Percentiles rank a stretch among this genome's conserved stretches.
Evolutionary conservation across 768 basidiomycete species (phyloP).

Genomic region (Boletus tomentosulus): DNA sequence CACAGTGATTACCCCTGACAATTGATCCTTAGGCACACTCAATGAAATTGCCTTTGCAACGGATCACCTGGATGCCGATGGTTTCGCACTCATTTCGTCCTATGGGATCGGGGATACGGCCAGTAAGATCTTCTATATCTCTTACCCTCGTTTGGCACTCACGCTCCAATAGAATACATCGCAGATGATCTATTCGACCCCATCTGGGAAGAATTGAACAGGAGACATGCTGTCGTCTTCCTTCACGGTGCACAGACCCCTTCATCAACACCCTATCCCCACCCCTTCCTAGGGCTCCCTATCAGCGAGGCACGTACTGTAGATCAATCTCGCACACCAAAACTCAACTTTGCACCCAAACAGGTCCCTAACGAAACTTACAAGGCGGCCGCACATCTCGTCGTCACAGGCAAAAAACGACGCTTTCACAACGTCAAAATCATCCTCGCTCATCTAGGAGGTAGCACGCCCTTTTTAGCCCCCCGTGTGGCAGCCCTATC

Average conservation of each 20-base stretch:
- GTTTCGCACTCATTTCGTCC: constrained; percentile 62
- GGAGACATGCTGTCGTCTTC: constrained; percentile 58
- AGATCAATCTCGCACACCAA: constrained; percentile 4
- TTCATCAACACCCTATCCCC: constrained; percentile 60
- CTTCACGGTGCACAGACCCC: constrained; percentile 68
- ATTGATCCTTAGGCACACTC: constrained; percentile 44
- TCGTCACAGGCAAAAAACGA: constrained; percentile 67
- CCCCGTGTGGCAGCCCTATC: constrained; percentile 67
- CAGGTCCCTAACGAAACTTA: constrained; percentile 81
- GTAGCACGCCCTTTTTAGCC: constrained; percentile 60
- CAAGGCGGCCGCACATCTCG: constrained; percentile 76
- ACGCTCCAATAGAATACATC: constrained; percentile 48
- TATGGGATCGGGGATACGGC: constrained; percentile 54
- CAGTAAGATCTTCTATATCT: constrained; percentile 36
- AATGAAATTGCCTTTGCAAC: constrained; percentile 57
- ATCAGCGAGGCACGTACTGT: constrained; percentile 51
- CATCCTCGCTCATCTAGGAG: constrained; percentile 74
- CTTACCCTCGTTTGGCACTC: not conserved
- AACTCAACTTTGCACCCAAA: constrained; percentile 5
- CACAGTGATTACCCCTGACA: constrained; percentile 7
- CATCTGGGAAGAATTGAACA: constrained; percentile 68
- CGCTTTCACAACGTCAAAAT: constrained; percentile 56
- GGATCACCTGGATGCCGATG: constrained; percentile 59
- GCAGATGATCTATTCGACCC: constrained; percentile 61
- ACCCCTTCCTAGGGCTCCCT: constrained; percentile 62